These are phyloP conservation scores for Stygiomarasmius scandens DNA, from an alignment of 1,284 basidiomycete species.

Conservation along the genomic window DNA sequence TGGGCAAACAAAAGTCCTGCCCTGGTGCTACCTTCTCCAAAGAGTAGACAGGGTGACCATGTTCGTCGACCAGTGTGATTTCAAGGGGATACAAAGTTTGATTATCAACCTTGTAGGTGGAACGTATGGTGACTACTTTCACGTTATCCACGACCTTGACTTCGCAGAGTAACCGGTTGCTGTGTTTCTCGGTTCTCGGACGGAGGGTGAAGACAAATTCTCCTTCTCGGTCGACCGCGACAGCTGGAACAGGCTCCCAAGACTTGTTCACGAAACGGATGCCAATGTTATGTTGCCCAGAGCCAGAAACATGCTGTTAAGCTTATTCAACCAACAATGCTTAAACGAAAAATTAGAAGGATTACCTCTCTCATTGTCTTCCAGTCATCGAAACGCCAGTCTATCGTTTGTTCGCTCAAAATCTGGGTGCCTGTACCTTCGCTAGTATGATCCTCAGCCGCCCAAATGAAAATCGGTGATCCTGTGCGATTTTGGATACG, in stretches of 20 bases:
- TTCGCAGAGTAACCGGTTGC: constrained; percentile 88
- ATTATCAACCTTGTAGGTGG: constrained; percentile 94
- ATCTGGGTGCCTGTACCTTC: constrained; percentile 59
- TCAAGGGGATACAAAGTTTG: constrained; percentile 92
- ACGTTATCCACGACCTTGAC: constrained; percentile 92
- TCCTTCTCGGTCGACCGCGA: constrained; percentile 94
- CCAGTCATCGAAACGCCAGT: constrained; percentile 99
- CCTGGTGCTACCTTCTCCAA: constrained; percentile 88
- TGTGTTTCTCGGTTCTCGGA: constrained; percentile 76
- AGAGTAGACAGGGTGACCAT: constrained; percentile 80
- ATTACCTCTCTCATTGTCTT: constrained; percentile 88
- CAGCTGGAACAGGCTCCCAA: constrained; percentile 90
- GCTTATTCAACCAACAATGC: constrained; percentile 9
- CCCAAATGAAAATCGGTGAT: constrained; percentile 79
- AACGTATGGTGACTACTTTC: constrained; percentile 94
- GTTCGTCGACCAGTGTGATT: constrained; percentile 86
- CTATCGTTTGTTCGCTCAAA: constrained; percentile 76
- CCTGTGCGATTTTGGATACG: constrained; percentile 92
- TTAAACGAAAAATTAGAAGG: not conserved
- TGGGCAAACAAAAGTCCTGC: constrained; percentile 88
- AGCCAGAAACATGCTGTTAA: constrained; percentile 75
- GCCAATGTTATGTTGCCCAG: constrained; percentile 82
- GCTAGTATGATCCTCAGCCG: constrained; percentile 64
- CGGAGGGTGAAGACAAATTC: constrained; percentile 89
- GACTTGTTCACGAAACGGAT: constrained; percentile 84